phyloP scores from a whole-genome alignment of 345 rosid genomes.

The Lepidium didymum region DNA sequence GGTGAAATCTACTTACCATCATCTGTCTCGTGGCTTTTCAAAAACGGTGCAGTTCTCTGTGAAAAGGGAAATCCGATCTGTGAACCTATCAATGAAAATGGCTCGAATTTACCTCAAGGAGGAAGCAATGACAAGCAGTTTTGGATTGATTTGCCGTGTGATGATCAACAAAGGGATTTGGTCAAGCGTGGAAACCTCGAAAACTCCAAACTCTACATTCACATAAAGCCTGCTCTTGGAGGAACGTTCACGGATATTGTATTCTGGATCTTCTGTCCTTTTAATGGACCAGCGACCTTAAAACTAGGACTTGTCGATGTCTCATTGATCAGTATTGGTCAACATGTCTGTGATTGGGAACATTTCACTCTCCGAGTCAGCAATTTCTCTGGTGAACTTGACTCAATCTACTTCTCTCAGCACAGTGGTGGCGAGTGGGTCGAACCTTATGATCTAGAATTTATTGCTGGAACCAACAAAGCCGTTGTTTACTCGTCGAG shows the following conservation, averaged over 20 bases:
- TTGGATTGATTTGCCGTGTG: constrained; percentile 81
- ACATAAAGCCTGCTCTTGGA: constrained; percentile 78
- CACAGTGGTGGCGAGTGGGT: constrained; percentile 89
- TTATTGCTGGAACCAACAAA: constrained; percentile 45
- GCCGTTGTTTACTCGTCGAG: constrained; percentile 60
- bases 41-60: constrained; percentile 53
- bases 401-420: constrained; percentile 80
- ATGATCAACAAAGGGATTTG: constrained; percentile 29
- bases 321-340: constrained; percentile 54
- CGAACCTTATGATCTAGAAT: constrained; percentile 62
- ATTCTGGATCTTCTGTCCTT: constrained; percentile 88
- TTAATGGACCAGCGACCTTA: constrained; percentile 82
- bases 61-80: constrained; percentile 31
- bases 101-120: constrained; percentile 67
- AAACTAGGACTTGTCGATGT: constrained; percentile 47
- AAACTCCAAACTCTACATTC: constrained; percentile 67
- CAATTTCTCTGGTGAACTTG: constrained; percentile 73
- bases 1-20: constrained; percentile 46
- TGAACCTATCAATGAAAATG: constrained; percentile 41
- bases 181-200: constrained; percentile 56
- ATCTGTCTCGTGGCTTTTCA: constrained; percentile 27
- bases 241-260: constrained; percentile 78
- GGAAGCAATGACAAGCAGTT: constrained; percentile 56
- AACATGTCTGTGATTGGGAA: constrained; percentile 95
- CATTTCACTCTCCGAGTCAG: constrained; percentile 81